Conservation (phyloP, 805 yeast genomes). For the Tetrapisispora nanseiensis region DNA sequence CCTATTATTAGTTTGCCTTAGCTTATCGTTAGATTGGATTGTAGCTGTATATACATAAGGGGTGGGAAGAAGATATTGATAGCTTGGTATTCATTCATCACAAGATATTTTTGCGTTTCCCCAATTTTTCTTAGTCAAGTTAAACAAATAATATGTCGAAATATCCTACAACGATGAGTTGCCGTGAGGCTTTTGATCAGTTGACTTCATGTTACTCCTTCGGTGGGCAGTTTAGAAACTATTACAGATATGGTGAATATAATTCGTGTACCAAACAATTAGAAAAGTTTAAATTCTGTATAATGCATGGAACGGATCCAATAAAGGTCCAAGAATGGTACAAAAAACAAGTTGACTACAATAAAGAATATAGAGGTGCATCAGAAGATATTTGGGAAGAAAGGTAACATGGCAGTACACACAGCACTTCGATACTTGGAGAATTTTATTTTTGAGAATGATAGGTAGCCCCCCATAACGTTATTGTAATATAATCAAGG, state of each 20-base stretch:
- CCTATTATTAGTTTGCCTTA: no score
- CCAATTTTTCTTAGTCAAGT: no score
- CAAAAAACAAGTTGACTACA: constrained; percentile 45
- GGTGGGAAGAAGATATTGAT: no score
- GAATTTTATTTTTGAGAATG: no score
- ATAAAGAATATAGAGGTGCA: constrained; percentile 56
- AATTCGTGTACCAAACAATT: constrained; percentile 61
- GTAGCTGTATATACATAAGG: no score
- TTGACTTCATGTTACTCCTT: constrained; percentile 76
- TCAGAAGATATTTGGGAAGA: constrained; percentile 80
- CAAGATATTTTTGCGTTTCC: no score
- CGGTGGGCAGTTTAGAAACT: constrained; percentile 81
- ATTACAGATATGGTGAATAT: constrained; percentile 75
- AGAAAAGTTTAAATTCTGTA: constrained; percentile 71
- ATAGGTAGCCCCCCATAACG: no score
- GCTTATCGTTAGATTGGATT: no score
- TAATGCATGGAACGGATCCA: constrained; percentile 44
- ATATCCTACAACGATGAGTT: constrained; percentile 43
- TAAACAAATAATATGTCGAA: constrained; percentile 7
- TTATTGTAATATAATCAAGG: no score
- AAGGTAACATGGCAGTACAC: no score
- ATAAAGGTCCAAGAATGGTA: constrained; percentile 65
- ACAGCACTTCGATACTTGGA: no score
- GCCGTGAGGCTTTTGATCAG: constrained; percentile 81
- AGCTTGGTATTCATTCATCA: no score